Evolutionary conservation across 768 basidiomycete genomes (phyloP), one percentile per base, ranked within the genome.

Genomic region (Lactarius trivialis): DNA sequence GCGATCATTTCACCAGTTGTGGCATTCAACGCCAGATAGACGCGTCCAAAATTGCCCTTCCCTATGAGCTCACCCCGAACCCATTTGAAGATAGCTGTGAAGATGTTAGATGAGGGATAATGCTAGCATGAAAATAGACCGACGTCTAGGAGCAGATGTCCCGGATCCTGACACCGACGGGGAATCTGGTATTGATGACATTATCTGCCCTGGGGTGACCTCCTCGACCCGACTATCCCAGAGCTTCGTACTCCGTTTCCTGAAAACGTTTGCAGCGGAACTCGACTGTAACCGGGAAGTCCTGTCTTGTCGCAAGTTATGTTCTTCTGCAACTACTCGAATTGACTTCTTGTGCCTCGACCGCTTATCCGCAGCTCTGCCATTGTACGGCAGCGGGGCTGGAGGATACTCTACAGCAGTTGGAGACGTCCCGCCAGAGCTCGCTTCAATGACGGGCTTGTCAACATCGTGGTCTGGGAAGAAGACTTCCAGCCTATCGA

Each of bases 1-100:
- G 97, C 97, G 69, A 98, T 94, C 92, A 98, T 96, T 75, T 98
- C 95, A 60, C 94, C 94, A 0, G 94, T 96, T 3, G 92, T 94
- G 34, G 91, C 93, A 72, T 98, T 98, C 61, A 98, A 78, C 19
- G 93, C 97, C 58, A 98, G 84, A 70, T 98, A 99, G 32, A 99
- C 97, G 48, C 91, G 85, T 14, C 97, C 97, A 70, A 95, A 99
- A 14, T 94, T 95, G 28, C 97, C 97, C 71, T 91, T 93, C 34
- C 97, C 97, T 65, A 99, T 98, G 39, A 98, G 81, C 74, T 98
- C 94, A 56, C 97, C 97, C 69, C 96, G 89, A 41, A 98, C 91
- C 97, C 97, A 98, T 72, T 95, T 96, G 79, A 98, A 94, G 48
- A 94, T 94, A 28, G 85, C 91, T 89, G 70, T 8, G 34, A 45